Conservation (phyloP, 176 grass and related monocot genomes). For the Triticum dicoccoides region DNA sequence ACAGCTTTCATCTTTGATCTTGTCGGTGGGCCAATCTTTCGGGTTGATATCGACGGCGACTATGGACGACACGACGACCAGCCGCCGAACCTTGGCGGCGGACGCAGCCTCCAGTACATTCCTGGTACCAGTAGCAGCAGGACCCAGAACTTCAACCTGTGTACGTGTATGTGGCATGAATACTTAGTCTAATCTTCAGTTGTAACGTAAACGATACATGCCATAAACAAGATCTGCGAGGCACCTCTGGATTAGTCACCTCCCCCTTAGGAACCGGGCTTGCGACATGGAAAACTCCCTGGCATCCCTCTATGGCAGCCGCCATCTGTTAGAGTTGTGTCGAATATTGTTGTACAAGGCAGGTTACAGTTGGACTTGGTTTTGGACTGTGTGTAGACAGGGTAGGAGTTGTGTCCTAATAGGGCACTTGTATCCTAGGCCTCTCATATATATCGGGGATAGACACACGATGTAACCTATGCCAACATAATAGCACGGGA, state of each 20-base stretch:
- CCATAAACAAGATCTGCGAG: background rate
- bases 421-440: no score
- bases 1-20: slow-evolving; percentile 35
- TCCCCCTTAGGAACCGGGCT: slow-evolving; percentile 29
- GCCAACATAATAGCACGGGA: no score
- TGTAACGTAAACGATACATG: background rate
- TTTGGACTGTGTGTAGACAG: no score
- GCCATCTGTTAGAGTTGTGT: background rate
- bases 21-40: slow-evolving; percentile 34
- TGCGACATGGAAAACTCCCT: slow-evolving; percentile 57
- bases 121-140: slow-evolving; percentile 30
- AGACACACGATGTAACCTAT: no score
- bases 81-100: background rate
- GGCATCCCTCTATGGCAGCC: slow-evolving; percentile 34
- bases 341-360: no score
- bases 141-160: slow-evolving; percentile 27
- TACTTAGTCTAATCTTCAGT: background rate
- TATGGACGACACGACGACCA: slow-evolving; percentile 35
- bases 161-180: background rate
- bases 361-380: no score
- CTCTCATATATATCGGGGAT: no score
- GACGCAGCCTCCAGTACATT: slow-evolving; percentile 41
- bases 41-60: slow-evolving; percentile 33
- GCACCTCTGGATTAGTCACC: slow-evolving; percentile 20
- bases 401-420: no score